Evolutionary conservation across 306 rosid genomes (phyloP).

Genomic region (Vigna radiata): DNA sequence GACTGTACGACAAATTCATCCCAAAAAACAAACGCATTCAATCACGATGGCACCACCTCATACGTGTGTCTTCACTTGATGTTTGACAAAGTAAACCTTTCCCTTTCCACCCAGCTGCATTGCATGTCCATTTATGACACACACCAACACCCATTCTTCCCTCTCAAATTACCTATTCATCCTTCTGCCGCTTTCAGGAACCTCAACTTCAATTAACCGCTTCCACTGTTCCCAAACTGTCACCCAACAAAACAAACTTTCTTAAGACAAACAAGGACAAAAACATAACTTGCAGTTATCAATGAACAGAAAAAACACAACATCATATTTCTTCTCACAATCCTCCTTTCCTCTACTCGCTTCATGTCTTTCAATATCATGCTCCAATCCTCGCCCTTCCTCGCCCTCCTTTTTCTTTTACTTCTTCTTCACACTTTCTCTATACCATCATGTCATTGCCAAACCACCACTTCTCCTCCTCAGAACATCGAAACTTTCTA

Average conservation of each 20-base stretch:
- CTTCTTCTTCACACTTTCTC: slow-evolving; percentile 35
- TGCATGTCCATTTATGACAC: slow-evolving; percentile 40
- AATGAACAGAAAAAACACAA: slow-evolving; percentile 42
- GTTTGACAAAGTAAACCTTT: slow-evolving; percentile 50
- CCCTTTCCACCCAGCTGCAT: slow-evolving; percentile 31
- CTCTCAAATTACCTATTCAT: slow-evolving; percentile 33
- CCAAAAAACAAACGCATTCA: background rate
- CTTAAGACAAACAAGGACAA: slow-evolving; percentile 48
- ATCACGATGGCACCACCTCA: slow-evolving; percentile 22
- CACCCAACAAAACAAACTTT: slow-evolving; percentile 56
- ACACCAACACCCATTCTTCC: slow-evolving; percentile 42
- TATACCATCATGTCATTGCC: slow-evolving; percentile 48
- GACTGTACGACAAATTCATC: slow-evolving; percentile 19
- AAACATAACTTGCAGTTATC: slow-evolving; percentile 34
- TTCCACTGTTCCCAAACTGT: slow-evolving; percentile 63
- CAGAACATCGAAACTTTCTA: slow-evolving; percentile 79
- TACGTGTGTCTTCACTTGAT: slow-evolving; percentile 11
- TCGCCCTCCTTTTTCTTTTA: slow-evolving; percentile 41
- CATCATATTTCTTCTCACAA: slow-evolving; percentile 28
- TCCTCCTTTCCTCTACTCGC: slow-evolving; percentile 34
- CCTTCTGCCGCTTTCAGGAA: slow-evolving; percentile 39
- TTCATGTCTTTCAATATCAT: slow-evolving; percentile 56
- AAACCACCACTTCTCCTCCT: slow-evolving; percentile 42
- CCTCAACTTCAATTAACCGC: slow-evolving; percentile 52
- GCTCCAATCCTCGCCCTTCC: slow-evolving; percentile 25